Evolutionary conservation across 352 stramenopile genomes (phyloP).

Genomic region (Peronospora tabacina): DNA sequence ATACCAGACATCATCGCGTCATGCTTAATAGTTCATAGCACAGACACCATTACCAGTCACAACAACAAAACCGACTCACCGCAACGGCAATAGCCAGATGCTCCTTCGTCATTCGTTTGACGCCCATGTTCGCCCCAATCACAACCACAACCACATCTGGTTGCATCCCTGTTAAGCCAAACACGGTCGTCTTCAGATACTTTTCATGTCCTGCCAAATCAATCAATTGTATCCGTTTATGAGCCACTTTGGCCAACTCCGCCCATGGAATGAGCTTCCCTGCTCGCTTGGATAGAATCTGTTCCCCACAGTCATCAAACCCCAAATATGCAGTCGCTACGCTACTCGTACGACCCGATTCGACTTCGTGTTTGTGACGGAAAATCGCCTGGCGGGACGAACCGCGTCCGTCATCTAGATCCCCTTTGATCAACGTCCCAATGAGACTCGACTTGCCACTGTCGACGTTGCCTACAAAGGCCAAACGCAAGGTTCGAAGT

Average conservation of each 20-base stretch:
- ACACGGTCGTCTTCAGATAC: constrained; percentile 99
- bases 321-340: constrained; percentile 79
- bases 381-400: constrained; percentile 78
- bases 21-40: neutral
- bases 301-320: constrained; percentile 63
- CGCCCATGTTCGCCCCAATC: constrained; percentile 90
- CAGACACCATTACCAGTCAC: neutral
- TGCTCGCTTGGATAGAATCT: constrained; percentile 68
- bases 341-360: constrained; percentile 76
- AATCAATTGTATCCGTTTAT: constrained; percentile 85
- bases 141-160: constrained; percentile 94
- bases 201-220: constrained; percentile 93
- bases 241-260: constrained; percentile 64
- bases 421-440: constrained; percentile 90
- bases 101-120: constrained; percentile 92
- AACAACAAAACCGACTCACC: constrained; percentile 21
- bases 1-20: neutral
- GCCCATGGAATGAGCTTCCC: constrained; percentile 75
- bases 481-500: constrained; percentile 73
- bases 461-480: constrained; percentile 90
- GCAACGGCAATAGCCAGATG: constrained; percentile 89
- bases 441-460: constrained; percentile 92
- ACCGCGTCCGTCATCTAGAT: constrained; percentile 94
- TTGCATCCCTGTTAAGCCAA: constrained; percentile 95
- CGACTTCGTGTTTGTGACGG: constrained; percentile 80